Evolutionary conservation across 2,329 filamentous ascomycete genomes (phyloP).

Genomic region (Alternaria incomplexa): DNA sequence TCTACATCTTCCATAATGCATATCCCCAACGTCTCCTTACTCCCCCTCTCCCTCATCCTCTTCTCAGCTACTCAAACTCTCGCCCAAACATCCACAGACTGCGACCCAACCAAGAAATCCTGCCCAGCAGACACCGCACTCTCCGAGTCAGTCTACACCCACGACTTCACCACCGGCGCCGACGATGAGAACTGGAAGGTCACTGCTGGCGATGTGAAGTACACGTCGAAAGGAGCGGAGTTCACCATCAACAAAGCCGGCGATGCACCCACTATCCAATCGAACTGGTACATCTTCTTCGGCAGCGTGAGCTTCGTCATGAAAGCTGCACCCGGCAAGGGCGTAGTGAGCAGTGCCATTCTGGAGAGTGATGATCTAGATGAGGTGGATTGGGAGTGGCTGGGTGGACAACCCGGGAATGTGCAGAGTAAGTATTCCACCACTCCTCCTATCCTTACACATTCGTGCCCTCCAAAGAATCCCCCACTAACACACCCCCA

Average conservation of each 20-base stretch:
- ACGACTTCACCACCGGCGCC: constrained; percentile 46
- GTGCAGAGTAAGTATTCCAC: constrained; percentile 69
- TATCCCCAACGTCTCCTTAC: background rate
- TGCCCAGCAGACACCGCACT: constrained; percentile 50
- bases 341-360: constrained; percentile 81
- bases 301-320: constrained; percentile 77
- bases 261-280: constrained; percentile 68
- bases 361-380: constrained; percentile 81
- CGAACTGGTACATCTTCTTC: constrained; percentile 85
- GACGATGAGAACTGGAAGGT: constrained; percentile 36
- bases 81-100: constrained; percentile 51
- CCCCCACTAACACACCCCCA: constrained; percentile 46
- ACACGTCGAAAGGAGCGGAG: constrained; percentile 49
- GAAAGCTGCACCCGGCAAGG: constrained; percentile 73
- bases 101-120: constrained; percentile 48
- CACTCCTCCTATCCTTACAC: constrained; percentile 30
- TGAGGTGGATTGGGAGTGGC: constrained; percentile 83
- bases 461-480: constrained; percentile 62
- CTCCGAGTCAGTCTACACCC: constrained; percentile 42
- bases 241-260: constrained; percentile 55
- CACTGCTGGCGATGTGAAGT: constrained; percentile 48
- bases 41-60: background rate
- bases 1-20: background rate
- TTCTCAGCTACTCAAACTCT: constrained; percentile 7
- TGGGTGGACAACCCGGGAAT: constrained; percentile 67